Evolutionary conservation across 2,329 filamentous ascomycete genomes (phyloP).

Genomic region (Fusarium dlaminii): DNA sequence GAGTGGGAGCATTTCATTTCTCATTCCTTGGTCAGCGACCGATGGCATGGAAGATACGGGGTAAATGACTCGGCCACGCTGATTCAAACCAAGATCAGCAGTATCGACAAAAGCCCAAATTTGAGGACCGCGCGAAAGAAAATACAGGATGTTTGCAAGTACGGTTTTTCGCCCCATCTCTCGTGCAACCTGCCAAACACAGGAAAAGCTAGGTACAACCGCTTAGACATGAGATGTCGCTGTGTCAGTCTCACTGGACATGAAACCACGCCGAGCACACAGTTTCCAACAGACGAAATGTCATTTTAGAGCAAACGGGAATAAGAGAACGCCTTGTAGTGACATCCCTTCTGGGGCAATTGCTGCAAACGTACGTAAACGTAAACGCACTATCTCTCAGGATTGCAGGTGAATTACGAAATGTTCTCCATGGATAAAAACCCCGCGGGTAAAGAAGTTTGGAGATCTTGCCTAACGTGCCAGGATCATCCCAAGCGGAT

Average conservation of each 20-base stretch:
- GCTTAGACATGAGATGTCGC: constrained; percentile 20
- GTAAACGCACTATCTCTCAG: background rate
- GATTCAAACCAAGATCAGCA: constrained; percentile 20
- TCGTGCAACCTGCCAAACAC: constrained; percentile 32
- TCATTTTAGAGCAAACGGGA: constrained; percentile 2
- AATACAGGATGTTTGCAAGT: background rate
- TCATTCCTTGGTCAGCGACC: constrained; percentile 19
- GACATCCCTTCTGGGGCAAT: background rate
- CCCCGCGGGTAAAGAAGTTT: constrained; percentile 13
- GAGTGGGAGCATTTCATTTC: background rate
- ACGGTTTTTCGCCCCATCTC: constrained; percentile 12
- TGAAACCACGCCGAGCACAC: background rate
- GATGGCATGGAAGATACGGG: background rate
- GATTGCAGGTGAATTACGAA: background rate
- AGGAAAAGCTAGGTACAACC: constrained; percentile 7
- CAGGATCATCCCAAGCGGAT: constrained; percentile 14
- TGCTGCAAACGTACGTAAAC: background rate
- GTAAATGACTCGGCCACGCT: constrained; percentile 21
- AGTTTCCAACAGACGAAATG: background rate
- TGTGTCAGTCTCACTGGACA: constrained; percentile 24
- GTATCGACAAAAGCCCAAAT: background rate
- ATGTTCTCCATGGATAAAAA: background rate
- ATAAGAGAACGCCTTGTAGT: background rate
- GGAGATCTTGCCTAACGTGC: constrained; percentile 14
- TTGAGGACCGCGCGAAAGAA: background rate